These are phyloP conservation scores for Erodium trifolium DNA, from an alignment of 441 rosid species.

Conservation along the genomic window DNA sequence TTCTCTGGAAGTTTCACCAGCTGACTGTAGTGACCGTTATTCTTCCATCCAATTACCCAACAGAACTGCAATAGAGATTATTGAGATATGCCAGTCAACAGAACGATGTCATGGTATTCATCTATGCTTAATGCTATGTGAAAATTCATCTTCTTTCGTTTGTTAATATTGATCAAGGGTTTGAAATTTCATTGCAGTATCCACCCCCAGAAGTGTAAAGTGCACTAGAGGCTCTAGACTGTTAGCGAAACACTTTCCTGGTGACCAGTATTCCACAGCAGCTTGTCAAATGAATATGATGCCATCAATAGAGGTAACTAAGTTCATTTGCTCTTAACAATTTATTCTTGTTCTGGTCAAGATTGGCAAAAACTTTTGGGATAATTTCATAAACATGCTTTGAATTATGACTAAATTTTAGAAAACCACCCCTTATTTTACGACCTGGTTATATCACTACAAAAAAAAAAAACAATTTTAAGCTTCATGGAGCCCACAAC, in stretches of 20 bases:
- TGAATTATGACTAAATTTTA: too few species aligned
- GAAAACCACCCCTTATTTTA: too few species aligned
- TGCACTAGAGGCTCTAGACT: neutral
- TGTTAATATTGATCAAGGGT: conserved; percentile 12
- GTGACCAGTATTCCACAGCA: conserved; percentile 19
- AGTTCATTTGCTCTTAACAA: neutral
- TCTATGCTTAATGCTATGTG: conserved; percentile 16
- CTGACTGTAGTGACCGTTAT: conserved; percentile 19
- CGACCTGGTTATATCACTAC: too few species aligned
- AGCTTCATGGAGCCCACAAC: too few species aligned
- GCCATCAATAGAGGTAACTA: conserved; percentile 49
- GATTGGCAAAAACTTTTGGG: too few species aligned
- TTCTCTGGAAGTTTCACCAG: conserved; percentile 23
- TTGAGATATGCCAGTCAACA: conserved; percentile 21
- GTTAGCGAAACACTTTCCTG: neutral
- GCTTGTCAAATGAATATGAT: conserved; percentile 23
- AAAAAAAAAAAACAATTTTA: too few species aligned
- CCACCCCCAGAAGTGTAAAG: conserved; percentile 13
- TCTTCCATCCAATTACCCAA: conserved; percentile 19
- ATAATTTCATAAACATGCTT: too few species aligned
- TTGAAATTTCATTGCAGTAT: conserved; percentile 16
- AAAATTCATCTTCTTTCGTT: neutral
- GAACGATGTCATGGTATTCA: conserved; percentile 20
- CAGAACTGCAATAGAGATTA: conserved; percentile 22
- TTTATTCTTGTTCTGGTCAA: too few species aligned